These are phyloP conservation scores for Coemansia sp. DNA, from an alignment of 192 early-diverging fungal species.

Conservation along the genomic window DNA sequence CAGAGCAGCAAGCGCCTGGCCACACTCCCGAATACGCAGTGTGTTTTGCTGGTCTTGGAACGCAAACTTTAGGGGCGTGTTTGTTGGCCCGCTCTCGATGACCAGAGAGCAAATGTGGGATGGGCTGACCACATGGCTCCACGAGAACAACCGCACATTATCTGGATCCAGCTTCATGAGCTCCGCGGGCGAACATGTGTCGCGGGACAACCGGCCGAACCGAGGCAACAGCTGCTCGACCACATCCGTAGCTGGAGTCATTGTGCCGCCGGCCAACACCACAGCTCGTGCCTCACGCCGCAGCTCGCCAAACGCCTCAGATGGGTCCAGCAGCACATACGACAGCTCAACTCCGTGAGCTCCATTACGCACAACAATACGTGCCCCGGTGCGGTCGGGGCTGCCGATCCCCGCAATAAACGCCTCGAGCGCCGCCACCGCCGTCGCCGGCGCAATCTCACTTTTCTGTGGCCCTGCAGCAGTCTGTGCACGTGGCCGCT, in stretches of 20 bases:
- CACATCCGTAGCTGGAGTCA: slow-evolving; percentile 72
- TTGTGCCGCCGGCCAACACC: slow-evolving; percentile 88
- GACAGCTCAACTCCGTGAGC: slow-evolving; percentile 53
- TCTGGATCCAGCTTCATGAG: slow-evolving; percentile 10
- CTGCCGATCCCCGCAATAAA: slow-evolving; percentile 41
- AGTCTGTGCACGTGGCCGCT: not conserved
- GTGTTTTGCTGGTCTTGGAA: slow-evolving; percentile 34
- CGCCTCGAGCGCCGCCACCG: slow-evolving; percentile 32
- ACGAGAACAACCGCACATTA: slow-evolving; percentile 65
- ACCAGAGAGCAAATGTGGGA: slow-evolving; percentile 70
- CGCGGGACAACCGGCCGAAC: slow-evolving; percentile 4
- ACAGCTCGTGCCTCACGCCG: slow-evolving; percentile 78
- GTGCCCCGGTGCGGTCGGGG: slow-evolving; percentile 30
- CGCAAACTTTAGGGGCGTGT: slow-evolving; percentile 63
- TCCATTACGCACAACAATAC: slow-evolving; percentile 18
- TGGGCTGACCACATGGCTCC: slow-evolving; percentile 80
- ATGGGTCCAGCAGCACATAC: slow-evolving; percentile 85
- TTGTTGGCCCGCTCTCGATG: slow-evolving; percentile 63
- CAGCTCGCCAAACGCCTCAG: slow-evolving; percentile 71
- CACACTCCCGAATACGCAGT: slow-evolving; percentile 63
- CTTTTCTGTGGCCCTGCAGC: not conserved
- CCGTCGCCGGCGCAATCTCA: slow-evolving; percentile 19
- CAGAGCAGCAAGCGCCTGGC: slow-evolving; percentile 66
- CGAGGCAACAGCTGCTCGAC: slow-evolving; percentile 27
- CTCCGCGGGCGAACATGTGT: not conserved